Evolutionary conservation across 495 filamentous ascomycete genomes (phyloP).

Genomic region (Apiosordaria backusii): DNA sequence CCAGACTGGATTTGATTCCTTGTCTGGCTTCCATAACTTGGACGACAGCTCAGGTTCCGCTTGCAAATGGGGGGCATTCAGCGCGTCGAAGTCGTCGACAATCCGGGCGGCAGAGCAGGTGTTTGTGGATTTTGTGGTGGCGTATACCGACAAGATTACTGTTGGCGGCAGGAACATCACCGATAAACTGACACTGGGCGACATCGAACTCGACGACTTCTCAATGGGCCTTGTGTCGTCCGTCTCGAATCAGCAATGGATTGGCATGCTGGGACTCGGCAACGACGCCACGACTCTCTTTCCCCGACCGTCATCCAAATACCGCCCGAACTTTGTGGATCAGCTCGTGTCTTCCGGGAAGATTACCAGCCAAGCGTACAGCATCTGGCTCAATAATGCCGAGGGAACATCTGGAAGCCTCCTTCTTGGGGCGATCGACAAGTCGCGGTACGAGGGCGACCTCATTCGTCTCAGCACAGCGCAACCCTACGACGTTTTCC

Average conservation of each 20-base stretch:
- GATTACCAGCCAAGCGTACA: conserved; percentile 72
- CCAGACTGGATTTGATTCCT: background rate
- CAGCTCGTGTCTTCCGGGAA: conserved; percentile 59
- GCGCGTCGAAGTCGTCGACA: conserved; percentile 12
- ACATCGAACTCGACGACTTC: conserved; percentile 1
- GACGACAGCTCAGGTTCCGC: conserved; percentile 7
- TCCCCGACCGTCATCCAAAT: conserved; percentile 10
- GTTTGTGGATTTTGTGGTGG: conserved; percentile 15
- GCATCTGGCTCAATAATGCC: conserved; percentile 71
- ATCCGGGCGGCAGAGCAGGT: conserved; percentile 1
- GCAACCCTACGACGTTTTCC: conserved; percentile 32
- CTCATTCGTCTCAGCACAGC: conserved; percentile 57
- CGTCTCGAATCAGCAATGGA: background rate
- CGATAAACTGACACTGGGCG: background rate
- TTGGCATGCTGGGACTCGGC: conserved; percentile 7
- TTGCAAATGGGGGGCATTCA: conserved; percentile 15
- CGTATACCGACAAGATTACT: conserved; percentile 15
- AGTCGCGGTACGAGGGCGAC: conserved; percentile 65
- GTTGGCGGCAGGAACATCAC: conserved; percentile 14
- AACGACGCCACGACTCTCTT: conserved; percentile 13
- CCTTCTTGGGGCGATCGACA: conserved; percentile 82
- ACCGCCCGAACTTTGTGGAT: conserved; percentile 56
- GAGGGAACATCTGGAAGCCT: conserved; percentile 63
- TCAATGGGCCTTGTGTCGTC: conserved; percentile 1
- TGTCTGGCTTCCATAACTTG: background rate